Evolutionary conservation across 352 stramenopile species (phyloP), one percentile per base, ranked within the genome.

Genomic region (Pythium insidiosum): DNA sequence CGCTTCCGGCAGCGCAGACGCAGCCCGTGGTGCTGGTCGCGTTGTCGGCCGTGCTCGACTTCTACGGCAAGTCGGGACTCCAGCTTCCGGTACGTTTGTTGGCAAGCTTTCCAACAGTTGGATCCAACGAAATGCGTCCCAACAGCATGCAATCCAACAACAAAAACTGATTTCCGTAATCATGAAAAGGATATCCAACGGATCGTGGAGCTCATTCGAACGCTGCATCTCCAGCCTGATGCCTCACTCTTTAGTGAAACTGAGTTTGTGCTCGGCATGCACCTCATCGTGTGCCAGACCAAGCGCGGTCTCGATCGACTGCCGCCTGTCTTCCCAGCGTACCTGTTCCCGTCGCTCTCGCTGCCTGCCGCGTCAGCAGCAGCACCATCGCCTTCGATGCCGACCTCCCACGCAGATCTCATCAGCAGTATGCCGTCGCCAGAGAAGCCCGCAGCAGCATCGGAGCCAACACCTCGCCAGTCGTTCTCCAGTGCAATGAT

Each of bases 231-330:
- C 22, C 37, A 66, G n/a, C 16, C 38, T 0, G 64, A 81, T 39
- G 5, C 35, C 1, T 13, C 63, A 20, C 31, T 44, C 11, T 53
- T 89, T 48, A 66, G 59, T 33, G 62, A 69, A 46, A 68, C 61
- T 20, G 70, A 84, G 49, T 89, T 89, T 46, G 47, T 72, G 35
- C 65, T 81, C 42, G 69, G 53, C 26, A 89, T 89, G 77, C 77
- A 89, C 57, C 58, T 89, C 15, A 87, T 89, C 38, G 67, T 87
- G 55, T 89, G 77, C 47, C 71, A 77, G 41, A 86, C 77, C 20
- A 86, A 86, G 50, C 73, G 77, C 24, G 73, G 58, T 34, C 55
- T 87, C n/a, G 47, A 51, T 0, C 54, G 52, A 28, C 56, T 89
- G 29, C 73, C 77, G 6, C 23, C 53, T 11, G 52, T 41, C 3